Evolutionary conservation across 495 filamentous ascomycete genomes (phyloP).

Genomic region (Annulohypoxylon moriforme): DNA sequence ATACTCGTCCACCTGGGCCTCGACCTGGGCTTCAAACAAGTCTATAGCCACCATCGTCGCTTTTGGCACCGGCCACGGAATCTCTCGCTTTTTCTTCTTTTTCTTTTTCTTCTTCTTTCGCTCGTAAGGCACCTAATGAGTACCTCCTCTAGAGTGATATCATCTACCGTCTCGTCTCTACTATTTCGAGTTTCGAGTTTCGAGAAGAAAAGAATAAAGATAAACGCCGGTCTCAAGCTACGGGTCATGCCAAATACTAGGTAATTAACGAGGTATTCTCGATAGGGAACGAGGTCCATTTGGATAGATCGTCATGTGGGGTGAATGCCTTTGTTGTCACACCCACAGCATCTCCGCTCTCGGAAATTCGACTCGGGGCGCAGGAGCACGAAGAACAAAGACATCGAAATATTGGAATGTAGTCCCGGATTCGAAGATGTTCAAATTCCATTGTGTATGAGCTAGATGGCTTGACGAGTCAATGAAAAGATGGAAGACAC

Average conservation of each 20-base stretch:
- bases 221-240: too few relatives aligned
- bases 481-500: too few relatives aligned
- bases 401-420: background rate
- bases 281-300: background rate
- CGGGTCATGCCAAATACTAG: background rate
- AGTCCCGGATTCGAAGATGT: constrained; percentile 4
- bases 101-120: too few relatives aligned
- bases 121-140: too few relatives aligned
- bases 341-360: background rate
- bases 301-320: background rate
- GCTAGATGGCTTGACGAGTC: background rate
- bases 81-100: background rate
- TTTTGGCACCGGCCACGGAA: background rate
- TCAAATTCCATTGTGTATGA: background rate
- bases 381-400: constrained; percentile 8
- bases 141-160: background rate
- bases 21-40: background rate
- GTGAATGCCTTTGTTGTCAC: constrained; percentile 17
- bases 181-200: too few relatives aligned
- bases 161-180: background rate
- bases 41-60: background rate
- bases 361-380: constrained; percentile 2
- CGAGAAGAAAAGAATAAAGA: too few relatives aligned
- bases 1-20: background rate
- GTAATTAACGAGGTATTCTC: background rate